A percentile compares a stretch with the other conserved stretches of the same genome.
phyloP scores from a whole-genome alignment of 2,329 filamentous ascomycete genomes.

The Paecilomyces sp. region DNA sequence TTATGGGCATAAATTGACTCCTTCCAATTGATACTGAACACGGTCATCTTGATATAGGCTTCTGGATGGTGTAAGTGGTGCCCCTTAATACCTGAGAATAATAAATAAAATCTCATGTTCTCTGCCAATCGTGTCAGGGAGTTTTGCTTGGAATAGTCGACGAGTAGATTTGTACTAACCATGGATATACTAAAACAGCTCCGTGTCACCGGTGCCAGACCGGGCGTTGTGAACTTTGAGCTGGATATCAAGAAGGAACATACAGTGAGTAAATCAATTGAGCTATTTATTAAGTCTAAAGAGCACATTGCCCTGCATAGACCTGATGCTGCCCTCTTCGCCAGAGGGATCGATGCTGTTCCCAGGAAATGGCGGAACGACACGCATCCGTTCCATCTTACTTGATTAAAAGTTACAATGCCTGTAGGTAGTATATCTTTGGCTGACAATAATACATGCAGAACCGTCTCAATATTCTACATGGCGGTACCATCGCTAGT shows the following conservation, averaged over 20 bases:
- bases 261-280: constrained; percentile 40
- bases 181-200: constrained; percentile 37
- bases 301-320: background rate
- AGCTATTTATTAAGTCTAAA: background rate
- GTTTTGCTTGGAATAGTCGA: background rate
- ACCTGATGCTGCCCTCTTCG: background rate
- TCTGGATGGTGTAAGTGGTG: constrained; percentile 32
- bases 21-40: background rate
- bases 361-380: no score
- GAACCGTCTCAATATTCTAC: constrained; percentile 60
- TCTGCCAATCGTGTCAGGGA: background rate
- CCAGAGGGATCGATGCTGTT: background rate
- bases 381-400: no score
- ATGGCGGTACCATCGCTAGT: constrained; percentile 61
- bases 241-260: constrained; percentile 59
- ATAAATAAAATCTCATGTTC: background rate
- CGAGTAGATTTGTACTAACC: background rate
- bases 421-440: background rate
- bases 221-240: constrained; percentile 58
- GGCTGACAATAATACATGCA: constrained; percentile 15
- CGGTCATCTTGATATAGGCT: constrained; percentile 14
- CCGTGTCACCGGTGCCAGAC: constrained; percentile 52
- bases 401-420: no score
- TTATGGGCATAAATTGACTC: constrained; percentile 2
- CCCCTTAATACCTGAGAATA: background rate